Evolutionary conservation across 768 basidiomycete species (phyloP).

Genomic region (Amanita rimosa): DNA sequence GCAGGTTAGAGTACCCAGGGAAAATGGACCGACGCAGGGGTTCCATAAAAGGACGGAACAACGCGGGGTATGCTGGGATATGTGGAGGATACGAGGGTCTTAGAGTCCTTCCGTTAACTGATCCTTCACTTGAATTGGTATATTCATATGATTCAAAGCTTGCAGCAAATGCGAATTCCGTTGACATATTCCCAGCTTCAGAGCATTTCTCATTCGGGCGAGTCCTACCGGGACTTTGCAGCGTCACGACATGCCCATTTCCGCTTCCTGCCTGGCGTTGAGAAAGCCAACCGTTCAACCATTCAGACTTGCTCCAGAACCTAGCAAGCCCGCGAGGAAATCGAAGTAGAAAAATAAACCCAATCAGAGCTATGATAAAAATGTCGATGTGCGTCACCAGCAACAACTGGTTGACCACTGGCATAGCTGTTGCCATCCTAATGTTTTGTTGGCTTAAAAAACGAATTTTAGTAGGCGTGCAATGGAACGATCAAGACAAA

Average conservation of each 20-base stretch:
- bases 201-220: not conserved
- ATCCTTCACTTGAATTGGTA: not conserved
- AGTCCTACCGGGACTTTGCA: not conserved
- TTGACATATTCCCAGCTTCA: not conserved
- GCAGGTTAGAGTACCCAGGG: not conserved
- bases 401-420: not conserved
- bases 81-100: not conserved
- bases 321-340: slow-evolving; percentile 43
- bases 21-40: not conserved
- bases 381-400: slow-evolving; percentile 34
- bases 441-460: too few species aligned
- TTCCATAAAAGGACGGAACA: not conserved
- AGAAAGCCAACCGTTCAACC: slow-evolving; percentile 42
- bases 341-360: slow-evolving; percentile 27
- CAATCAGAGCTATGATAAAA: slow-evolving; percentile 30
- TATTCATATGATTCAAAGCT: not conserved
- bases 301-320: slow-evolving; percentile 39
- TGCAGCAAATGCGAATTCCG: not conserved
- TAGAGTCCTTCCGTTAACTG: not conserved
- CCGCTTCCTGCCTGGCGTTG: slow-evolving; percentile 12
- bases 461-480: too few species aligned
- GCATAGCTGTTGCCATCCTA: not conserved
- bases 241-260: not conserved
- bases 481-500: too few species aligned
- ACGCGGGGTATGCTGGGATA: not conserved